phyloP scores from a whole-genome alignment of 192 early-diverging fungal genomes.

The Dispira simplex region DNA sequence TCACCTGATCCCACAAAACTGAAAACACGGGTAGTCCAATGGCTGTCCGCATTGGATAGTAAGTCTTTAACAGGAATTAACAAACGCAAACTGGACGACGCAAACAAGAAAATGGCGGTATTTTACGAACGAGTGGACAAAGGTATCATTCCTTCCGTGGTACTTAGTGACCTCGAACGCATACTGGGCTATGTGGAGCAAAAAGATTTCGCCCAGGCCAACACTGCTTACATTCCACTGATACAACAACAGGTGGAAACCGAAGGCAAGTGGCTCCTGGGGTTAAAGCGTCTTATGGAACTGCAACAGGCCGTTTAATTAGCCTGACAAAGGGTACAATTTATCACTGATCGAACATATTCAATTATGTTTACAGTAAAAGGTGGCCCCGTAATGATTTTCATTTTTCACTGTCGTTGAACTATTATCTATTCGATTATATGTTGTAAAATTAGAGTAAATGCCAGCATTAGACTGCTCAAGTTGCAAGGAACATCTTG shows the following conservation, averaged over 20 bases:
- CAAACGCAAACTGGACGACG: constrained; percentile 8
- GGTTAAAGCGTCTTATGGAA: constrained; percentile 25
- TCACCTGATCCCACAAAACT: neutral
- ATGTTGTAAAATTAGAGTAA: no score
- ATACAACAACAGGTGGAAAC: constrained; percentile 19
- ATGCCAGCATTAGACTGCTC: no score
- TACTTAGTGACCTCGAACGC: neutral
- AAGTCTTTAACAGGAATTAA: neutral
- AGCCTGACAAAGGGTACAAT: no score
- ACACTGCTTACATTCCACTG: neutral
- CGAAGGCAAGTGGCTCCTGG: constrained; percentile 27
- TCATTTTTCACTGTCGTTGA: no score
- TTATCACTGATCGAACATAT: no score
- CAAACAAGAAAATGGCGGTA: constrained; percentile 1
- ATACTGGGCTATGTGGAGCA: neutral
- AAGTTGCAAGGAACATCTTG: no score
- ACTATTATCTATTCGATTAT: no score
- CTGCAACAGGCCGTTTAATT: neutral
- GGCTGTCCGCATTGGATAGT: neutral
- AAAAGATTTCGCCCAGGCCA: neutral
- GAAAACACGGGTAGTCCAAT: neutral
- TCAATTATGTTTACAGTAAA: no score
- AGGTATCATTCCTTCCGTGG: neutral
- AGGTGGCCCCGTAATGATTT: no score
- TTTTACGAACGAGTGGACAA: constrained; percentile 1